Conservation (phyloP, 495 filamentous ascomycete genomes). For the Penicillium verhagenii region DNA sequence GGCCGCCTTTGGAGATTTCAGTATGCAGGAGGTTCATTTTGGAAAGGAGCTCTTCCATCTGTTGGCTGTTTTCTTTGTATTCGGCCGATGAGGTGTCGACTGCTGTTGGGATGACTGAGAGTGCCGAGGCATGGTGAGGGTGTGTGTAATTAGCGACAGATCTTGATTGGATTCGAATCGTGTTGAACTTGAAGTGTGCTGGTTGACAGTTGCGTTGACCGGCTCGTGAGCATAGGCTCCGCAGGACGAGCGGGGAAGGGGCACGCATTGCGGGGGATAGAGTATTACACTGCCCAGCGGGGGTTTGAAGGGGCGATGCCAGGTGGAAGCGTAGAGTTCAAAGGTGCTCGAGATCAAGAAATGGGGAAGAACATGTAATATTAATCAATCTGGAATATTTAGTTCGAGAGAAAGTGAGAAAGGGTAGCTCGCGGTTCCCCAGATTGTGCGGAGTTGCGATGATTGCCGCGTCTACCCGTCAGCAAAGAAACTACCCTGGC, state of each 20-base stretch:
- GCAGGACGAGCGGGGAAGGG: conserved; percentile 37
- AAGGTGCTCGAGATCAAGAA: conserved; percentile 3
- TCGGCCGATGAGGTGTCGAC: conserved; percentile 76
- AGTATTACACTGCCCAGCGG: not conserved
- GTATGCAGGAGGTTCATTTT: conserved; percentile 66
- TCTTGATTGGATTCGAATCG: conserved; percentile 9
- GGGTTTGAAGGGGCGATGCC: not conserved
- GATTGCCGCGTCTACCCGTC: conserved; percentile 42
- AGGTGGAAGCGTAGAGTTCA: too few relatives aligned
- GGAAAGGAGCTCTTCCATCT: conserved; percentile 71
- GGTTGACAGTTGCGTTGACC: conserved; percentile 11
- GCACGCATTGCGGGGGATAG: conserved; percentile 39
- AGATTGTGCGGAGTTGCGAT: conserved; percentile 41
- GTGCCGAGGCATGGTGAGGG: conserved; percentile 66
- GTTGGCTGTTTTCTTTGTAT: conserved; percentile 75
- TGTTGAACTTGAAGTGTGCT: conserved; percentile 1
- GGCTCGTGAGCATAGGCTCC: conserved; percentile 31
- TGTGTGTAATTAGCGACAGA: conserved; percentile 60
- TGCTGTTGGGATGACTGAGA: conserved; percentile 73
- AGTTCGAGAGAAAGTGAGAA: not conserved
- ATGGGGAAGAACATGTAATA: not conserved
- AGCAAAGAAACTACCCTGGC: conserved; percentile 4
- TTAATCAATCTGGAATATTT: not conserved
- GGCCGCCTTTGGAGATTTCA: conserved; percentile 70
- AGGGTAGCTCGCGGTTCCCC: conserved; percentile 24